Evolutionary conservation across 257 asterid genomes (phyloP), one percentile per base, ranked within the genome.

Genomic region (Cordia subcordata): DNA sequence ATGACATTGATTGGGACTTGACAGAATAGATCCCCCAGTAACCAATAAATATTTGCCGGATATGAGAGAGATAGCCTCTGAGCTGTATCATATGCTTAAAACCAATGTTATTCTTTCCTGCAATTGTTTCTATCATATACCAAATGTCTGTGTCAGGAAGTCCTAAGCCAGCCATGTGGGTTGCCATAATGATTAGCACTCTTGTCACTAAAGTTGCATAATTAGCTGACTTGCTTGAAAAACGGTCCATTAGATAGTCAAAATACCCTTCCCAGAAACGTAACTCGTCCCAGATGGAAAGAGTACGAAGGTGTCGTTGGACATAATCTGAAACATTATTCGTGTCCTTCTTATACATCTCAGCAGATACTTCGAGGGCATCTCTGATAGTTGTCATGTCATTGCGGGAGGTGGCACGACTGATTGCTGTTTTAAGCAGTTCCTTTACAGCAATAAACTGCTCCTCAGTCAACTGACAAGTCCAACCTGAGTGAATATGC

Each of bases 311-410:
- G 77, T 92, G 99, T 55, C 94, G 81, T 75, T 92, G 94, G 70
- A 92, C 81, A 65, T 76, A 88, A 68, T 92, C 96, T 32, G 91
- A 79, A 57, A 92, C 89, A 81, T 79, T 86, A 70, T 82, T 92
- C 17, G 53, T 60, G 58, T 88, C 99, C 83, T 72, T 81, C 70
- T 92, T 92, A 78, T 80, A 85, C 96, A 92, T 86, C 75, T 84
- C 96, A 60, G 96, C 90, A 53, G 99, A 92, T 61, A 92, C 99
- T 82, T 92, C 96, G 72, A 92, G 96, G 71, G 96, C 96, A 77
- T 92, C 99, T 70, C 97, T 81, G 62, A 80, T 78, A 55, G 97
- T 92, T 68, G 82, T 91, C 96, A 92, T 84, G 85, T 92, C 99
- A 88, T 76, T 92, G 69, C 99, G 87, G 73, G 95, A 81, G 54